Conservation (phyloP, 169 alveolate genomes). For the Eimeria necatrix region DNA sequence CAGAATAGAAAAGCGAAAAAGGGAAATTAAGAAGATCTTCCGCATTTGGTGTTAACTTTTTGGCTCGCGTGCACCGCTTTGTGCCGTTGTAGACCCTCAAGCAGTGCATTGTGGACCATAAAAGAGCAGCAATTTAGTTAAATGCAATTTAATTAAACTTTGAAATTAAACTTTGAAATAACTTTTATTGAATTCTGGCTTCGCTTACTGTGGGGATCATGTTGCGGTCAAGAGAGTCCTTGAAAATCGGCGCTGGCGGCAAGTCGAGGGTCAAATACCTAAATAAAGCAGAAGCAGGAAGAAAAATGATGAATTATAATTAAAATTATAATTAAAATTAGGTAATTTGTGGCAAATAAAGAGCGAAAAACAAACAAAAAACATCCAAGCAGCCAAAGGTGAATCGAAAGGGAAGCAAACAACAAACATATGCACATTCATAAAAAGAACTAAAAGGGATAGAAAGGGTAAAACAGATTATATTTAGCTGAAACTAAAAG, state of each 20-base stretch:
- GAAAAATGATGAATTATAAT: conserved; percentile 77
- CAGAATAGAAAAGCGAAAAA: too few relatives aligned
- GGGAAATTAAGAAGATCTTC: too few relatives aligned
- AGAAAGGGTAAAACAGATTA: too few relatives aligned
- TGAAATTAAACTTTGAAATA: too few relatives aligned
- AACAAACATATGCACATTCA: background rate
- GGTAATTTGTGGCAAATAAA: too few relatives aligned
- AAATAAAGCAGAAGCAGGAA: background rate
- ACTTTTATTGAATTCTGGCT: background rate
- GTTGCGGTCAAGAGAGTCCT: conserved; percentile 94
- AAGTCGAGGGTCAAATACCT: conserved; percentile 89
- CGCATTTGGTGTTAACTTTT: too few relatives aligned
- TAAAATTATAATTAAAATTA: conserved; percentile 53
- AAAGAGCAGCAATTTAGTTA: too few relatives aligned
- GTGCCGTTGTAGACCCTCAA: too few relatives aligned
- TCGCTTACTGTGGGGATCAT: conserved; percentile 91
- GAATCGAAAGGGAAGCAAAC: background rate
- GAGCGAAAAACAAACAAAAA: background rate
- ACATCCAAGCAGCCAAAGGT: background rate
- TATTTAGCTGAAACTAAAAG: background rate
- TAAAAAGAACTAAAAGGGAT: background rate
- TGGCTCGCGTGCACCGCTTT: too few relatives aligned
- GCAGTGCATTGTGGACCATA: too few relatives aligned
- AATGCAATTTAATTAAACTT: too few relatives aligned
- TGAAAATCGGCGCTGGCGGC: conserved; percentile 97